These are phyloP conservation scores for Sergeia podlipaevii DNA, from an alignment of 208 protist species.

Conservation along the genomic window DNA sequence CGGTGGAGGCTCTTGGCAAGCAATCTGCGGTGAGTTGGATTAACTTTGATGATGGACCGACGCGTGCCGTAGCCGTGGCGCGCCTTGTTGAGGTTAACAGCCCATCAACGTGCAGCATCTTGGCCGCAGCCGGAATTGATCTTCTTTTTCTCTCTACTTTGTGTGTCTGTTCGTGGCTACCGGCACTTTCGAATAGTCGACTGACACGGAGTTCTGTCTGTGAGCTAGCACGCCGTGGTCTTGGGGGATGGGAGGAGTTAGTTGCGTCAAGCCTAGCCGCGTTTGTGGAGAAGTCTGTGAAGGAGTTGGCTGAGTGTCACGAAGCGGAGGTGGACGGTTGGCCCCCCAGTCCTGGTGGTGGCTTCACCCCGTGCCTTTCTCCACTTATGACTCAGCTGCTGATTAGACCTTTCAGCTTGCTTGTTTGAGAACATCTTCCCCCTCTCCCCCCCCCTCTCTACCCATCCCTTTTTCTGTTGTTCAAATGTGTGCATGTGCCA, in stretches of 20 bases:
- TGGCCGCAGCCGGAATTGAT: not conserved
- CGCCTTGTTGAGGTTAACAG: not conserved
- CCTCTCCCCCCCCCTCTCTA: too few species aligned
- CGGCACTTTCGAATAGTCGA: not conserved
- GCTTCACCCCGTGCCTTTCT: conserved; percentile 20
- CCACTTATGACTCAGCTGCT: conserved; percentile 23
- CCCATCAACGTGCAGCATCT: not conserved
- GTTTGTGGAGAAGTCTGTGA: conserved; percentile 14
- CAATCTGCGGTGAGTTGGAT: conserved; percentile 21
- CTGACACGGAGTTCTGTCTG: conserved; percentile 17
- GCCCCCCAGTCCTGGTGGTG: conserved; percentile 13
- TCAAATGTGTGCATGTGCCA: too few species aligned
- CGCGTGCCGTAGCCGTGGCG: conserved; percentile 16
- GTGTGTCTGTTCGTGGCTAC: not conserved
- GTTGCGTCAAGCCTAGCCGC: conserved; percentile 20
- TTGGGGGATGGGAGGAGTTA: conserved; percentile 16
- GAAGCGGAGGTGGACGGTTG: conserved; percentile 9
- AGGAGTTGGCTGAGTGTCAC: conserved; percentile 7
- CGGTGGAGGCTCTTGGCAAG: conserved; percentile 12
- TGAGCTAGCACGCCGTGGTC: conserved; percentile 17
- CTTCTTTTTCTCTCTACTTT: not conserved
- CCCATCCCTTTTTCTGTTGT: too few species aligned
- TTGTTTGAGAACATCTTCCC: not conserved
- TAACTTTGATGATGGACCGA: not conserved
- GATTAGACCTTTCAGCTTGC: conserved; percentile 18